Conservation (phyloP, 352 stramenopile genomes). For the Globisporangium acanthophoron region DNA sequence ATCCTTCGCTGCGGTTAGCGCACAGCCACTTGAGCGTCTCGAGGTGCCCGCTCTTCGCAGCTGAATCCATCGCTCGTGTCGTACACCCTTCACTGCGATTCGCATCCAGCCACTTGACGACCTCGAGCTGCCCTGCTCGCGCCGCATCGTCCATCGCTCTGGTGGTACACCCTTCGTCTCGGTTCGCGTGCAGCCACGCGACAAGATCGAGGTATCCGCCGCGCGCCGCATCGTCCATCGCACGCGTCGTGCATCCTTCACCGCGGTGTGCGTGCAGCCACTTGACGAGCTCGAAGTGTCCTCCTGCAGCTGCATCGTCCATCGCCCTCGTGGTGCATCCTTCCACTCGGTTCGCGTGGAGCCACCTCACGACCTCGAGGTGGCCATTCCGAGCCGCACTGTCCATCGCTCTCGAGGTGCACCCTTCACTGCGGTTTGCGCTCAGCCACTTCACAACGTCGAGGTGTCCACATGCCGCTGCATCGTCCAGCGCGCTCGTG, state of each 20-base stretch:
- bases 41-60: conserved; percentile 1
- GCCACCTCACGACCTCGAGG: background rate
- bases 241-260: background rate
- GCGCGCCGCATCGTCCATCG: background rate
- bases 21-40: background rate
- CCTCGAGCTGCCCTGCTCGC: background rate
- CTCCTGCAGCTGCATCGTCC: background rate
- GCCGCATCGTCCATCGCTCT: background rate
- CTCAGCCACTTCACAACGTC: background rate
- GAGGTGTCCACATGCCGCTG: background rate
- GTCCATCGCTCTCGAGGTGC: background rate
- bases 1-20: background rate
- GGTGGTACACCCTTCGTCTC: background rate
- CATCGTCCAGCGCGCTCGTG: background rate
- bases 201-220: background rate
- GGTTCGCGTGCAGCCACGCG: background rate
- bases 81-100: background rate
- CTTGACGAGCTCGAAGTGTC: background rate
- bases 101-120: background rate
- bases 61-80: background rate
- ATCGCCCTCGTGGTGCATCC: too few species aligned
- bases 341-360: background rate
- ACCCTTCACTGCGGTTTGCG: background rate
- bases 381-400: background rate
- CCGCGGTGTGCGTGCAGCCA: background rate